Base-by-base conservation (phyloP, 169 alveolate genomes). In the Cryptosporidium parvum region DNA sequence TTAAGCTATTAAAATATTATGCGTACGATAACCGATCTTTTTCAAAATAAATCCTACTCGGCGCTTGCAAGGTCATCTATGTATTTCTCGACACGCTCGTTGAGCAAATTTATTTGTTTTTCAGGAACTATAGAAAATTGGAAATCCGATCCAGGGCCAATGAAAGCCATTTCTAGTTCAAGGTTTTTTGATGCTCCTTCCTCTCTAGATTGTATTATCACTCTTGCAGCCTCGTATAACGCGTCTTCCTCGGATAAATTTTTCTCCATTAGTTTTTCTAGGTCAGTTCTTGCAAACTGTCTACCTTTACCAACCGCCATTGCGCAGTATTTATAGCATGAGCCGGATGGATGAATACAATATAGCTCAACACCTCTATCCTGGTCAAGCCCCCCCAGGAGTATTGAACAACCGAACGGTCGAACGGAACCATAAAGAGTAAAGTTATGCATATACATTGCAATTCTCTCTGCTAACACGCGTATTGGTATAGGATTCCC, bases 251-350 rank as follows among this genome's bases (percentile, higher is more conserved):
- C 75, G 14, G 92, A 75, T 68, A 86, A 67, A 44, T 80, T 70
- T 18, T 45, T 51, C n/a, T 71, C 89, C 68, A 92, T 65, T 14
- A 93, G 62, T 70, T 95, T 97, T 85, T 97, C 99, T 29, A 97
- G 75, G 86, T 97, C 99, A 23, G 98, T 96, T 93, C 96, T 96
- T 23, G 97, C 98, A 70, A 94, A 80, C 85, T 96, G 97, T 84
- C 96, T 96, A 70, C 98, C 98, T 91, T 97, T 97, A 29, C 99
- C 99, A 44, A 94, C 89, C 59, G 98, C 98, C 92, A 96, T 95
- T 18, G 98, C 98, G 51, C 91, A 92, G 93, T 97, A 97, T 92
- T 96, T 96, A 91, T 94, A 96, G 75, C 97, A 95, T 10, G 96
- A 94, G 0, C 99, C 99, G 39, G 97, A 94, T 10, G 98, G 97